Percentiles rank a stretch among this genome's conserved stretches.
Evolutionary conservation across 306 rosid genomes (phyloP).

Genomic region (Urtica urens): DNA sequence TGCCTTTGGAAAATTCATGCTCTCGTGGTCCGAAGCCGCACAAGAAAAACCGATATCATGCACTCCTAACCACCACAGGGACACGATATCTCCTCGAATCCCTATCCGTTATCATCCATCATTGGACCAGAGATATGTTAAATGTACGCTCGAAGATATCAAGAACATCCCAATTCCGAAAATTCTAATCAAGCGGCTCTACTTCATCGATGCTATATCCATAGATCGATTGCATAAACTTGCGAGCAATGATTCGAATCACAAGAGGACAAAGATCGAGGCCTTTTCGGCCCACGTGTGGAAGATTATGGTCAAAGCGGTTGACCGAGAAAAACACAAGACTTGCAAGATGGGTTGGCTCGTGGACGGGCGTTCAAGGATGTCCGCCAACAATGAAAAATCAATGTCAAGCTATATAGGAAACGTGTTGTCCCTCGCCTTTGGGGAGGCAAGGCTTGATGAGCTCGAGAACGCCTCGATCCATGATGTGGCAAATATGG

Average conservation of each 20-base stretch:
- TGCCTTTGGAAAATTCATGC: constrained; percentile 61
- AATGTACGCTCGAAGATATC: constrained; percentile 67
- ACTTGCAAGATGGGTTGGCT: constrained; percentile 85
- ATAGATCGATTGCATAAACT: constrained; percentile 49
- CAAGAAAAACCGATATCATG: constrained; percentile 36
- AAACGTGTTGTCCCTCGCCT: constrained; percentile 54
- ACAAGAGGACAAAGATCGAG: constrained; percentile 57
- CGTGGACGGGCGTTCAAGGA: constrained; percentile 53
- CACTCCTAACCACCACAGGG: constrained; percentile 49
- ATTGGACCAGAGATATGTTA: constrained; percentile 47
- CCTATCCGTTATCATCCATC: constrained; percentile 55
- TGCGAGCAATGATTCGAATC: constrained; percentile 29
- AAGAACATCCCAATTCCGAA: constrained; percentile 41
- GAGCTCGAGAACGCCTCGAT: constrained; percentile 42
- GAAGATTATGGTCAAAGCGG: constrained; percentile 42
- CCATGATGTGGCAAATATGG: constrained; percentile 30
- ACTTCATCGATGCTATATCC: constrained; percentile 40
- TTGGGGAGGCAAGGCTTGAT: constrained; percentile 47
- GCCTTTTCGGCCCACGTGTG: constrained; percentile 79
- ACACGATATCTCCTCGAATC: constrained; percentile 31
- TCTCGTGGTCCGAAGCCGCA: constrained; percentile 61
- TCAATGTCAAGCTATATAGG: constrained; percentile 67
- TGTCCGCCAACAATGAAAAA: constrained; percentile 12
- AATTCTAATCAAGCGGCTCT: constrained; percentile 43
- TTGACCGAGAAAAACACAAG: constrained; percentile 24